A percentile compares a stretch with the other conserved stretches of the same genome.
Evolutionary conservation across 2,329 filamentous ascomycete species (phyloP).

Genomic region (Monosporascus cannonballus): DNA sequence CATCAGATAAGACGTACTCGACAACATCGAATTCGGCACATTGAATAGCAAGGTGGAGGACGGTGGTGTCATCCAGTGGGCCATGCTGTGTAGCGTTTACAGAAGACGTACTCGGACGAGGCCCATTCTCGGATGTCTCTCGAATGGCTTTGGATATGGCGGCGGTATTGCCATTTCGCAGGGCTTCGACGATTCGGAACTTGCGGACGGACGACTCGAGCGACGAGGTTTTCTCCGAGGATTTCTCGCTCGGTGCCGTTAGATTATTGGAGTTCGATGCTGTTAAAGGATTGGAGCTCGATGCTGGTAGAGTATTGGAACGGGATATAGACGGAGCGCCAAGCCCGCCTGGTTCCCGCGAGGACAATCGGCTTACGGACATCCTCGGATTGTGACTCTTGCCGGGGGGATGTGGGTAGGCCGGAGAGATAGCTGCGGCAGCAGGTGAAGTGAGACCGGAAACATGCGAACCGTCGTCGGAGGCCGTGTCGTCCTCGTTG

Average conservation of each 20-base stretch:
- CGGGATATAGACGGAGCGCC: constrained; percentile 8
- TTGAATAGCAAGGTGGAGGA: constrained; percentile 90
- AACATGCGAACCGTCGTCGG: constrained; percentile 41
- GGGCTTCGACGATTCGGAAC: constrained; percentile 88
- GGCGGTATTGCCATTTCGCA: constrained; percentile 84
- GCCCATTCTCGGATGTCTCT: constrained; percentile 50
- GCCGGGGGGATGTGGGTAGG: constrained; percentile 26
- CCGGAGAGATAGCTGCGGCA: constrained; percentile 25
- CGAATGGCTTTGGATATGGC: constrained; percentile 83
- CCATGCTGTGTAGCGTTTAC: constrained; percentile 35
- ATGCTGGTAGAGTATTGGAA: constrained; percentile 9
- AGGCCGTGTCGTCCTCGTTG: constrained; percentile 42
- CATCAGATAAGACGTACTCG: constrained; percentile 84
- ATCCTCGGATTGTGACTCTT: constrained; percentile 42
- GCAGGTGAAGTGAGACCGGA: constrained; percentile 28
- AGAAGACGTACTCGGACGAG: constrained; percentile 53
- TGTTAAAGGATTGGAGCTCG: constrained; percentile 10
- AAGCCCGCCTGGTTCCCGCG: constrained; percentile 17
- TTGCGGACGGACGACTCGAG: constrained; percentile 93
- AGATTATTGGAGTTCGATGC: constrained; percentile 13
- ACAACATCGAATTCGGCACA: constrained; percentile 90
- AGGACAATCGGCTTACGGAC: constrained; percentile 39
- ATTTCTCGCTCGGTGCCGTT: neutral
- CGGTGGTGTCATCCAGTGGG: constrained; percentile 72
- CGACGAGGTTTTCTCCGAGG: constrained; percentile 41